These are phyloP conservation scores for Stephanodiscus triporus DNA, from an alignment of 108 stramenopile genomes.

Conservation along the genomic window DNA sequence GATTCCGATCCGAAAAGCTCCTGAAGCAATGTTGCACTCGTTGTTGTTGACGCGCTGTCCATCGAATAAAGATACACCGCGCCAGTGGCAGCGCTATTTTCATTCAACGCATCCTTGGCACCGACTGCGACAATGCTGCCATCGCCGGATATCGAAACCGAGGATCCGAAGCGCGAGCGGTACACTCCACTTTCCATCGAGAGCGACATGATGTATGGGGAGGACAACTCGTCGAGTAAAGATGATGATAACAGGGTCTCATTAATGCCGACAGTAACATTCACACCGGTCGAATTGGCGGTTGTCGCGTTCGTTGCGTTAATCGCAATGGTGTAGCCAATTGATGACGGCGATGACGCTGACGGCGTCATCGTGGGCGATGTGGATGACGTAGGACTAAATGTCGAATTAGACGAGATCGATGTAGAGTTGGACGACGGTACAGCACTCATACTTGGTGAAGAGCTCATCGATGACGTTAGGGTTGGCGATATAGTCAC, in stretches of 20 bases:
- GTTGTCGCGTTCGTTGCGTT: too few species aligned
- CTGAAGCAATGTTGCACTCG: constrained; percentile 4
- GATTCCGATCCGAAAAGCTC: constrained; percentile 19
- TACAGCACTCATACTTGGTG: too few species aligned
- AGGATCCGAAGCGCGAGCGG: constrained; percentile 19
- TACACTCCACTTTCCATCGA: constrained; percentile 10
- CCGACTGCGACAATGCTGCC: constrained; percentile 18
- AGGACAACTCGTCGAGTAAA: constrained; percentile 2
- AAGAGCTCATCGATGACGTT: not conserved
- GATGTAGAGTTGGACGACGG: too few species aligned
- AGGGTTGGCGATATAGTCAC: not conserved
- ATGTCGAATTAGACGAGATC: too few species aligned
- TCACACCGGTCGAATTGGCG: not conserved
- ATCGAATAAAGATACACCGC: constrained; percentile 31
- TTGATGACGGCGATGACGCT: too few species aligned
- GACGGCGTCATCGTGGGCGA: too few species aligned
- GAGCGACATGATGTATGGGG: not conserved
- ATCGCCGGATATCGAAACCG: constrained; percentile 21
- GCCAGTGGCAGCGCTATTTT: constrained; percentile 11
- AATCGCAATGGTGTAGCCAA: too few species aligned
- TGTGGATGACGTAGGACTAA: too few species aligned
- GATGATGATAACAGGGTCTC: not conserved
- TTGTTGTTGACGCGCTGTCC: not conserved
- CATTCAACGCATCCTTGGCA: constrained; percentile 25
- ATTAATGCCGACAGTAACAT: not conserved